Percentiles rank a stretch among this genome's conserved stretches.
These are phyloP conservation scores for Tricholoma flavovirens DNA, from an alignment of 768 basidiomycete species.

Conservation along the genomic window DNA sequence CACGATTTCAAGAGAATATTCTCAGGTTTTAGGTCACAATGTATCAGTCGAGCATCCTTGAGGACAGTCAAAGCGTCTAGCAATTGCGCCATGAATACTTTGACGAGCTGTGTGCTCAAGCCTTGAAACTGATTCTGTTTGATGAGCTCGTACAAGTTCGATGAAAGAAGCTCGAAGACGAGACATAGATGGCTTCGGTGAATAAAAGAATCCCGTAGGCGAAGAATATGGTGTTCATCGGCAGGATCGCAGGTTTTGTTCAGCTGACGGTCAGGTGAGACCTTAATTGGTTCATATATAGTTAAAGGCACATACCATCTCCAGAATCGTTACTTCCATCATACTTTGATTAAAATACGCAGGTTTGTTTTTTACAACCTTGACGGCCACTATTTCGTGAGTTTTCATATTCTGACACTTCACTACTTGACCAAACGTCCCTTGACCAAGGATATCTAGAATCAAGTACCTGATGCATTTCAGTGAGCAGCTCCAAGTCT, in stretches of 20 bases:
- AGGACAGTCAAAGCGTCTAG: conserved; percentile 88
- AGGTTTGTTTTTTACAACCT: conserved; percentile 99
- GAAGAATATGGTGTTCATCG: conserved; percentile 95
- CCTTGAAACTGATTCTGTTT: conserved; percentile 99
- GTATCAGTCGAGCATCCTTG: conserved; percentile 93
- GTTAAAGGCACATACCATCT: conserved; percentile 61
- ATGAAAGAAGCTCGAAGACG: conserved; percentile 94
- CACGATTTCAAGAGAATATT: conserved; percentile 97
- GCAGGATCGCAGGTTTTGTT: conserved; percentile 91
- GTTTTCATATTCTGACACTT: conserved; percentile 99
- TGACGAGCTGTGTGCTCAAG: conserved; percentile 92
- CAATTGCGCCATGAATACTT: conserved; percentile 96
- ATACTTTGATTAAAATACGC: conserved; percentile 99
- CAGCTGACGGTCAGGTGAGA: conserved; percentile 46
- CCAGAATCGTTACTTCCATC: conserved; percentile 99
- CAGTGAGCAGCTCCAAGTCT: conserved; percentile 9
- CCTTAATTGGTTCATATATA: conserved; percentile 1
- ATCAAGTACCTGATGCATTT: conserved; percentile 72
- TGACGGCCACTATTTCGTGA: conserved; percentile 97
- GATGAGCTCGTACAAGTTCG: conserved; percentile 98
- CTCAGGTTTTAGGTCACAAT: conserved; percentile 98
- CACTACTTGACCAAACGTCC: conserved; percentile 98
- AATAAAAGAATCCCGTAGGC: conserved; percentile 93
- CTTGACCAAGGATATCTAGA: conserved; percentile 96
- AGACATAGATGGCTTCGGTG: conserved; percentile 96